Base-by-base conservation (phyloP, 306 rosid genomes). In the Dalbergia cochinchinensis region DNA sequence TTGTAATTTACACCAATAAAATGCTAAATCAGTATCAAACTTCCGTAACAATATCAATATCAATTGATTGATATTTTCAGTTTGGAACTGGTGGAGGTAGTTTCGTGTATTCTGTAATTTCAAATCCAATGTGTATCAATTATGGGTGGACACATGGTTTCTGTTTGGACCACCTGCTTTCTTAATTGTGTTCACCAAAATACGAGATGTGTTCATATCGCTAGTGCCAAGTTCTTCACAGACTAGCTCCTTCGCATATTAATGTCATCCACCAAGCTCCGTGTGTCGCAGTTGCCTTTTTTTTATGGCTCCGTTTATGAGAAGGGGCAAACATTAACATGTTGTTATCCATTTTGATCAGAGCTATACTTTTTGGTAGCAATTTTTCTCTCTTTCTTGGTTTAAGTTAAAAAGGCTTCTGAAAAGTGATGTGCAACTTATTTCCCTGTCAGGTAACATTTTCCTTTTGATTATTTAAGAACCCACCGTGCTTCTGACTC, bases 21-120 rank as follows among this genome's bases (percentile, higher is more conserved):
- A 6, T 42, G 0, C 14, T 47, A 12, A 12, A 47, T 4, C 15
- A 12, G 53, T 3, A 47, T 47, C 53, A 3, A 47, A 12, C 12
- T 10, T 47, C 53, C 15, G 3, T 47, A 11, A 8, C 53, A 12
- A 47, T 1, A 54, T 54, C 20, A 5, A 54, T 5, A 15, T 53
- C 18, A 13, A 14, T 57, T 54, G 11, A 54, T 11, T 44, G 12
- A 44, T 57, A 19, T 2, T 5, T 15, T 18, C 4, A 54, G 26
- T 62, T 50, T 37, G 66, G 65, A 80, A 72, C 61, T 51, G 41
- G 55, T 34, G 78, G 61, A 62, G 78, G 78, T 71, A 35, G 66
- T 37, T 62, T 20, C 58, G 6, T 53, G 73, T 51, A 11, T 47
- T 13, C 3, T 45, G 16, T 22, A 81, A 47, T 33, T 50, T 50